phyloP scores from a whole-genome alignment of 441 rosid species.

The Flueggea neowawraea region DNA sequence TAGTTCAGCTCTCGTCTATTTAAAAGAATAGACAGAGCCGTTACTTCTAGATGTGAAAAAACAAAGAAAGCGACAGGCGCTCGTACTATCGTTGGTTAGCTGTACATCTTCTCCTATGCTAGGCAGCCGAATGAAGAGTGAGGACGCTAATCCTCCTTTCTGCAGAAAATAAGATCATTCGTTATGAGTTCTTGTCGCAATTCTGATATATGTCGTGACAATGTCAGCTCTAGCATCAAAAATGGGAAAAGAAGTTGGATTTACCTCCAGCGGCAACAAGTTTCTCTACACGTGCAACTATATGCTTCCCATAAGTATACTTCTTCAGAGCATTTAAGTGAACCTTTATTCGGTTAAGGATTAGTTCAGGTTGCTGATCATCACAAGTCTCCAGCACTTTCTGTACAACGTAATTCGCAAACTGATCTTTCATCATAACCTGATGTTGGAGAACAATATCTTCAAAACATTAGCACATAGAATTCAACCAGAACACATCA shows the following conservation, averaged over 20 bases:
- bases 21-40: conserved; percentile 33
- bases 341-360: conserved; percentile 70
- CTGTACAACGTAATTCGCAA: conserved; percentile 82
- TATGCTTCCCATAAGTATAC: conserved; percentile 83
- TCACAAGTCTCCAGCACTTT: conserved; percentile 86
- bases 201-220: too few relatives aligned
- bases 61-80: conserved; percentile 29
- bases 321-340: conserved; percentile 76
- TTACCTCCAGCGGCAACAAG: conserved; percentile 84
- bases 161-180: conserved; percentile 24
- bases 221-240: too few relatives aligned
- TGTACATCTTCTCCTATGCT: conserved; percentile 54
- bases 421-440: conserved; percentile 94
- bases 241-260: background rate
- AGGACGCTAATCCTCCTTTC: conserved; percentile 69
- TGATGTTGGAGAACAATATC: conserved; percentile 6
- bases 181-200: too few relatives aligned
- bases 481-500: too few relatives aligned
- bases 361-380: conserved; percentile 67
- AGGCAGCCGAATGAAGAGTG: conserved; percentile 40
- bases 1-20: conserved; percentile 34
- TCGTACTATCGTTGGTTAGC: conserved; percentile 56
- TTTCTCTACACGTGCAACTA: conserved; percentile 82
- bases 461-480: background rate
- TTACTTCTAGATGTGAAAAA: conserved; percentile 18